Evolutionary conservation across 2,329 filamentous ascomycete genomes (phyloP).

Genomic region (Botrytis byssoidea): DNA sequence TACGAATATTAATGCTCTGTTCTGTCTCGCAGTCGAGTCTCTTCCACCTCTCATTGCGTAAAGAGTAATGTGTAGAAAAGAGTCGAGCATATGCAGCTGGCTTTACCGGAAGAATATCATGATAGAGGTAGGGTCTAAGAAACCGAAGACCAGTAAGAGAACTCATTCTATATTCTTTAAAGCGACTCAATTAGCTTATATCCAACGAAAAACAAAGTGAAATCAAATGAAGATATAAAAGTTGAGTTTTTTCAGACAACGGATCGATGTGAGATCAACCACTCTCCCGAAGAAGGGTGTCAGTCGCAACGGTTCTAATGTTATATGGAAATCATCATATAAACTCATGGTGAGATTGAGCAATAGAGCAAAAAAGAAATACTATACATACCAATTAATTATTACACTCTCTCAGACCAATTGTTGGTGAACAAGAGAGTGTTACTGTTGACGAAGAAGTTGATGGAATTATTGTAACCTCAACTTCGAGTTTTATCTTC

Average conservation of each 20-base stretch:
- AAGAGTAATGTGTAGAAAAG: conserved; percentile 41
- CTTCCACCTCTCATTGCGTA: background rate
- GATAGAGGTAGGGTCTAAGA: conserved; percentile 55
- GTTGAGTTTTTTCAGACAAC: conserved; percentile 43
- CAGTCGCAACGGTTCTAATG: conserved; percentile 60
- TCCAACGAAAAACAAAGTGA: conserved; percentile 21
- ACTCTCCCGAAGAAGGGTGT: conserved; percentile 44
- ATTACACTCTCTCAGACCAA: conserved; percentile 2
- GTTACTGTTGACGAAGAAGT: background rate
- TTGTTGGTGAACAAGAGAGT: conserved; percentile 4
- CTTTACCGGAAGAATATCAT: conserved; percentile 32
- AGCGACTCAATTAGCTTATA: conserved; percentile 22
- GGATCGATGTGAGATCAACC: conserved; percentile 53
- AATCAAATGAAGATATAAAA: conserved; percentile 15
- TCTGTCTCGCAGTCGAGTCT: background rate
- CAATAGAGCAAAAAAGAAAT: background rate
- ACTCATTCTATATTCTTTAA: conserved; percentile 45
- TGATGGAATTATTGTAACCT: background rate
- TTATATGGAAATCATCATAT: conserved; percentile 52
- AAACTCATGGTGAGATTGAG: conserved; percentile 2
- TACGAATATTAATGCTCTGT: background rate
- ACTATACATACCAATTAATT: background rate
- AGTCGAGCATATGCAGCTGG: conserved; percentile 48
- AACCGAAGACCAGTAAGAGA: conserved; percentile 47
- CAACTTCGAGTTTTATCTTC: conserved; percentile 8